phyloP scores from a whole-genome alignment of 140 eudicot species.

The Ambrosia hybrid region DNA sequence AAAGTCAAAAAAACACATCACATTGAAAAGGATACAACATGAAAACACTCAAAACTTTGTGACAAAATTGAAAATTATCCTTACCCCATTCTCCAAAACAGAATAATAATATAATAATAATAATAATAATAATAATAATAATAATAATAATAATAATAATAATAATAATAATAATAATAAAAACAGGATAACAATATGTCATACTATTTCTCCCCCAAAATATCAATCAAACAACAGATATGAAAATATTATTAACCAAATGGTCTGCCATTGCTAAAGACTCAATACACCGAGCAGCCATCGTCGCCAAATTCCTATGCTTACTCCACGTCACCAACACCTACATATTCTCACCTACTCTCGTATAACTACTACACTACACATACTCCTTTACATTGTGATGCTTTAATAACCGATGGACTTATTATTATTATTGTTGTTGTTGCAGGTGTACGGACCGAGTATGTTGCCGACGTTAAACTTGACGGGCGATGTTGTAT shows the following conservation, averaged over 20 bases:
- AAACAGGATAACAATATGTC: conserved; percentile 18
- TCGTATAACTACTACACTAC: conserved; percentile 38
- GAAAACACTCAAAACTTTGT: background rate
- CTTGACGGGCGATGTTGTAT: conserved; percentile 75
- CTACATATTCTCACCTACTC: conserved; percentile 65
- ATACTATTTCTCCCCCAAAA: conserved; percentile 6
- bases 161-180: too few species aligned
- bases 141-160: too few species aligned
- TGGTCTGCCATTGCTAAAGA: conserved; percentile 56
- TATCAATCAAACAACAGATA: background rate
- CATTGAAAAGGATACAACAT: background rate
- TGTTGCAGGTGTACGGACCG: conserved; percentile 71
- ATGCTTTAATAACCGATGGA: too few species aligned
- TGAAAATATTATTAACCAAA: conserved; percentile 28
- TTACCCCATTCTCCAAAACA: conserved; percentile 6
- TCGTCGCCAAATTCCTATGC: conserved; percentile 68
- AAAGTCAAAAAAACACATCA: background rate
- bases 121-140: too few species aligned
- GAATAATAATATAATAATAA: too few species aligned
- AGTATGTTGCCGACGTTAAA: conserved; percentile 97
- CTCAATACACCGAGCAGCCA: conserved; percentile 41
- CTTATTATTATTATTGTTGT: too few species aligned
- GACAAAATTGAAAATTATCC: conserved; percentile 5
- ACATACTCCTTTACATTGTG: background rate
- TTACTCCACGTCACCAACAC: conserved; percentile 71